Base-by-base conservation (phyloP, 148 eudicot species). In the Chenopodium formosanum region DNA sequence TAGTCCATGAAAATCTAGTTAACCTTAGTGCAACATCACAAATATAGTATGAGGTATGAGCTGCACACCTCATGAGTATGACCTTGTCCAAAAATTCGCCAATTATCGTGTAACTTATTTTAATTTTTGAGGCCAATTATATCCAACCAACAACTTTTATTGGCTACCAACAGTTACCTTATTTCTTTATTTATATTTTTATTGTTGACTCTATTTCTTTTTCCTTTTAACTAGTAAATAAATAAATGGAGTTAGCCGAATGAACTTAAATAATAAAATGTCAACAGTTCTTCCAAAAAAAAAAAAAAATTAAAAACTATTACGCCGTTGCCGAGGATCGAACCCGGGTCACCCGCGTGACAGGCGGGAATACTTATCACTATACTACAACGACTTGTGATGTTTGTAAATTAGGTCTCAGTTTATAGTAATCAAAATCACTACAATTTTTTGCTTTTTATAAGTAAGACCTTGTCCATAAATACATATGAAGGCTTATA, bases 261-360 rank as follows among this genome's bases (percentile, higher is more conserved):
- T 32, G 29, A 23, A 66, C 70, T 9, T 66, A 25, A 66, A 25
- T 10, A 3, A 27, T n/a, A 25, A 40, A 40, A 40, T 40, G 8
- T 40, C 7, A 40, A 40, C 8, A 40, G 44, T 6, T 40, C 8
- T 40, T 40, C 44, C 44, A 5, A 37, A 37, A 37, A 37, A 37
- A 37, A 23, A 23, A 34, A 34, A 5, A 40, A 40, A 63, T 10
- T 27, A 11, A 10, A 56, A 56, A 56, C 17, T 4, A 4, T 27
- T 27, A 29, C 98, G 98, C 98, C 96, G 97, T 86, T 93, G 97
- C 97, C 97, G 96, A 97, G 98, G 98, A 94, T 95, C 98, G 98
- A 95, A 95, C 99, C 99, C 97, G 95, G 97, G 97, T 92, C 99
- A 86, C 91, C 97, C 98, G 97, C 94, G 97, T 95, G 97, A 95